These are phyloP conservation scores for Stephania japonica DNA, from an alignment of 164 flowering plant species.

Conservation along the genomic window DNA sequence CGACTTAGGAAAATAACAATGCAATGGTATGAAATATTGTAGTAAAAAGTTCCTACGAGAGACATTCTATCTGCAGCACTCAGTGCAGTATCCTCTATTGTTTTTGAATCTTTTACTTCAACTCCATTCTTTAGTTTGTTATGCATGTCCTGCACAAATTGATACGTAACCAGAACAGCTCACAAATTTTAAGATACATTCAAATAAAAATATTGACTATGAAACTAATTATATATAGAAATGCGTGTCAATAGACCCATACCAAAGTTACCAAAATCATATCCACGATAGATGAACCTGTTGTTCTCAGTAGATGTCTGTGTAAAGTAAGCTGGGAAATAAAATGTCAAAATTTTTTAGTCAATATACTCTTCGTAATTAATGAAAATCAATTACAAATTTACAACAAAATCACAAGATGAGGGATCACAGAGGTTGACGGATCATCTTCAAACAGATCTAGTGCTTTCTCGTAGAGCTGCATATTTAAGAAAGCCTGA, in stretches of 20 bases:
- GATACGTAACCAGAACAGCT: not conserved
- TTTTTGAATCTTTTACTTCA: constrained; percentile 57
- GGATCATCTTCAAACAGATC: constrained; percentile 92
- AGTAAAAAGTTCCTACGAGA: constrained; percentile 40
- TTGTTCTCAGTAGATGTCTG: constrained; percentile 73
- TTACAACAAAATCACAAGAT: constrained; percentile 5
- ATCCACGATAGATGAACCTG: constrained; percentile 70
- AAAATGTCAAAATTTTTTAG: not conserved
- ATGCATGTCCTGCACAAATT: constrained; percentile 53
- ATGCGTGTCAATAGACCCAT: constrained; percentile 6
- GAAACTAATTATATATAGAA: not conserved
- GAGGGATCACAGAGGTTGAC: constrained; percentile 62
- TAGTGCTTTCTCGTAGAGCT: constrained; percentile 87
- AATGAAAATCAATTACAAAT: constrained; percentile 6
- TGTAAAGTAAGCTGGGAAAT: constrained; percentile 66
- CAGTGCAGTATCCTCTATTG: constrained; percentile 39
- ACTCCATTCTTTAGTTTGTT: constrained; percentile 80
- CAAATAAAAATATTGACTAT: not conserved
- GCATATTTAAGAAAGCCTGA: constrained; percentile 76
- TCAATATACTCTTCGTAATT: not conserved
- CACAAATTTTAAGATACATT: not conserved
- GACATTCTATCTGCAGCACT: constrained; percentile 58
- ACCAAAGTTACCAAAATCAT: constrained; percentile 65
- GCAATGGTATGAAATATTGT: constrained; percentile 6
- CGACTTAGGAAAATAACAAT: not conserved